Evolutionary conservation across 2,329 filamentous ascomycete species (phyloP), one percentile per base, ranked within the genome.

Genomic region (Hymenoscyphus fructigenus): DNA sequence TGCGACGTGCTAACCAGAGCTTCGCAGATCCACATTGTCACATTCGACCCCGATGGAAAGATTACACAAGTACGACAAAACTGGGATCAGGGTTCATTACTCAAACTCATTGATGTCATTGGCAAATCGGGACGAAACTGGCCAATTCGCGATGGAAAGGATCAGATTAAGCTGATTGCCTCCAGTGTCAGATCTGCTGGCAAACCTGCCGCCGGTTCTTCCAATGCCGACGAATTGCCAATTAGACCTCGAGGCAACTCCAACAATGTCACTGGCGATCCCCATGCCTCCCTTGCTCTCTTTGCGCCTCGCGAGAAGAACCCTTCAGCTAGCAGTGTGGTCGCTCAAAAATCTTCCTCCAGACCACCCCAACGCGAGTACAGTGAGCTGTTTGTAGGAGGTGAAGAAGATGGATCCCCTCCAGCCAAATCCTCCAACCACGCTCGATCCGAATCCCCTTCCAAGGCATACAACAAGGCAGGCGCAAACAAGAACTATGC

Each of bases 91-190:
- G 93, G 89, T 67, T 90, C 92, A 62, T 85, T 99, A 50, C 85
- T 99, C 70, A 98, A 95, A 81, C 90, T 96, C 78, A 85, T 97
- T 69, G 93, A 97, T 68, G 88, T 97, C 64, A 98, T 99, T 78
- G 94, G 95, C 73, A 90, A 89, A 75, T 89, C 90, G 62, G 92
- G 91, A 64, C 91, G 90, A 77, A 96, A 95, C 79, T 99, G 95
- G 95, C 95, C 95, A 62, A 96, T 99, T 75, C 87, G 88, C 71
- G 93, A 97, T 76, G 91, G 89, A 75, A 87, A 87, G 73, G 93
- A 97, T 62, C 93, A 98, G 80, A 84, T 90, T 71, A 88, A 87
- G 73, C 81, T 97, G 73, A 91, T 97, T 72, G 82, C 85, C 68
- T 82, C 81, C 59, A 88, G 83, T 68, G 79, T 86, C 72, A 84